Conservation (phyloP, 164 flowering plant genomes). For the Brasenia schreberi region DNA sequence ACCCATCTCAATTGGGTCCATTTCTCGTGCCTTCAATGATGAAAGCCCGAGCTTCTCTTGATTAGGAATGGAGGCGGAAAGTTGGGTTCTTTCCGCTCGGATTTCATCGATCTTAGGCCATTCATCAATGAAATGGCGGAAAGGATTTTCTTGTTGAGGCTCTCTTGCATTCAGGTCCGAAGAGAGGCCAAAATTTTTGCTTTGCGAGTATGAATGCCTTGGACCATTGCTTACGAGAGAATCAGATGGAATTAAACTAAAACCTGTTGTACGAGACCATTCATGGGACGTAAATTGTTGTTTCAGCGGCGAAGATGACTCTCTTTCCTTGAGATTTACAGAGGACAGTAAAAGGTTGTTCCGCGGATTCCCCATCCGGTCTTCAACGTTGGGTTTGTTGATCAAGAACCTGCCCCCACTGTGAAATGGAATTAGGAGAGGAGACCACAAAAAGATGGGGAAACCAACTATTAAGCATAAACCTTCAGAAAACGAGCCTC, state of each 20-base stretch:
- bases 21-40: conserved; percentile 43
- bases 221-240: not conserved
- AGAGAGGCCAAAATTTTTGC: not conserved
- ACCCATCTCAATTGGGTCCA: conserved; percentile 51
- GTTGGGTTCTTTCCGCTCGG: conserved; percentile 58
- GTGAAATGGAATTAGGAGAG: not conserved
- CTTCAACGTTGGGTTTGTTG: not conserved
- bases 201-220: conserved; percentile 17
- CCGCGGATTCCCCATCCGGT: not conserved
- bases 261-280: not conserved
- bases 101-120: conserved; percentile 53
- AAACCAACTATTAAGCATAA: not conserved
- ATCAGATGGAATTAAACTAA: not conserved
- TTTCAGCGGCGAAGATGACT: not conserved
- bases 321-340: not conserved
- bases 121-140: conserved; percentile 37
- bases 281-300: not conserved
- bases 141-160: not conserved
- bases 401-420: not conserved
- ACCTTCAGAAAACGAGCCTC: too few relatives aligned
- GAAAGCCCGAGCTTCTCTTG: conserved; percentile 41
- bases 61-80: conserved; percentile 64
- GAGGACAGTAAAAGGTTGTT: not conserved
- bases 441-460: not conserved
- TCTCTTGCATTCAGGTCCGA: not conserved